Conservation (phyloP, 495 filamentous ascomycete species). For the Annulohypoxylon maeteangense region DNA sequence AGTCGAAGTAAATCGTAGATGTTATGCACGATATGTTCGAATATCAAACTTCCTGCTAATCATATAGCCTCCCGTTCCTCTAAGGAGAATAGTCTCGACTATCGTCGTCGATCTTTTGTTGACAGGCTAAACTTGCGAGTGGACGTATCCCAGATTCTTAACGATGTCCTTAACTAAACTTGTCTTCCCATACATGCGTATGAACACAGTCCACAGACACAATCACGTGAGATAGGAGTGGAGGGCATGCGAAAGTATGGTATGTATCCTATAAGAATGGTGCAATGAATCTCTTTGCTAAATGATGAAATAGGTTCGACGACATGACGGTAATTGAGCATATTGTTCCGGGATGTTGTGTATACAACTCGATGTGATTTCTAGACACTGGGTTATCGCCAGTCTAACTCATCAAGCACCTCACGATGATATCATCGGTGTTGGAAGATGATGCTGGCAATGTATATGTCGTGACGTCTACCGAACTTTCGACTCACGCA, state of each 20-base stretch:
- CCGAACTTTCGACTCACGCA: conserved; percentile 13
- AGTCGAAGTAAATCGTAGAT: neutral
- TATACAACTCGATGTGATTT: neutral
- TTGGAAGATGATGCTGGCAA: conserved; percentile 31
- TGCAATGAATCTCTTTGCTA: neutral
- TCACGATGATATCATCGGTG: conserved; percentile 29
- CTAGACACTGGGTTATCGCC: neutral
- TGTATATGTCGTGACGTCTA: conserved; percentile 25
- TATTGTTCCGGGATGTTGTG: neutral
- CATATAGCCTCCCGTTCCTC: neutral
- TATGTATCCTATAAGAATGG: neutral
- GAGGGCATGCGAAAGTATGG: neutral
- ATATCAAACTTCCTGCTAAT: no score
- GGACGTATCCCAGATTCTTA: neutral
- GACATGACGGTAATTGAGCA: conserved; percentile 4
- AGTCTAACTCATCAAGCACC: conserved; percentile 14
- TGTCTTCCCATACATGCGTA: no score
- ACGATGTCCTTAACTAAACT: neutral
- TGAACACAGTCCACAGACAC: neutral
- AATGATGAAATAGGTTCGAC: conserved; percentile 16
- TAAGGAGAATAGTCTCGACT: neutral
- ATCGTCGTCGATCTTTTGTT: neutral
- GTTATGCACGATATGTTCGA: neutral
- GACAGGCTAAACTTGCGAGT: neutral
- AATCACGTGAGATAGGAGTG: neutral